Conservation (phyloP, 176 grass and related monocot genomes). For the Pharus latifolius region DNA sequence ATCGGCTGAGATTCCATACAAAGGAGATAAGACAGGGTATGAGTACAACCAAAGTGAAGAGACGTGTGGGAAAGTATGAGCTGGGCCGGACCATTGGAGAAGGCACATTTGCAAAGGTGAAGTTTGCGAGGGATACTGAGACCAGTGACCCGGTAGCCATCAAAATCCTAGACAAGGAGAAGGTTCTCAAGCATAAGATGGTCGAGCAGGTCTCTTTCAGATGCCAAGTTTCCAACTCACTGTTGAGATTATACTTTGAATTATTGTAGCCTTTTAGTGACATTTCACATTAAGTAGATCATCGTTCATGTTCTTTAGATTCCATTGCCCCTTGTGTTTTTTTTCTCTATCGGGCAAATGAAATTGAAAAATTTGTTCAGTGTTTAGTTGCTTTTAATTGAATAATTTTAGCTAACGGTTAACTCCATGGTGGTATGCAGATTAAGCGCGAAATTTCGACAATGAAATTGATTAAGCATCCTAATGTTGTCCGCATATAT, state of each 20-base stretch:
- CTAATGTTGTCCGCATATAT: conserved; percentile 79
- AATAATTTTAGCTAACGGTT: neutral
- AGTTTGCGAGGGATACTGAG: conserved; percentile 66
- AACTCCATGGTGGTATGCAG: conserved; percentile 35
- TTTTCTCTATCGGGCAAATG: neutral
- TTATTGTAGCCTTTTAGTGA: conserved; percentile 11
- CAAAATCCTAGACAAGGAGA: conserved; percentile 96
- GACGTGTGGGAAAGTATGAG: conserved; percentile 95
- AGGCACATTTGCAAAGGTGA: conserved; percentile 89
- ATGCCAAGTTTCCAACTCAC: neutral
- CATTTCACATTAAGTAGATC: conserved; percentile 9
- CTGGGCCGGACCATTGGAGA: conserved; percentile 89
- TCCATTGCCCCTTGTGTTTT: neutral
- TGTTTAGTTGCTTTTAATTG: neutral
- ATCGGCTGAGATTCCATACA: neutral
- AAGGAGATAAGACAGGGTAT: conserved; percentile 26
- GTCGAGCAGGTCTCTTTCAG: conserved; percentile 71
- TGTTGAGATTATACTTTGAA: neutral
- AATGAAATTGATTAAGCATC: conserved; percentile 98
- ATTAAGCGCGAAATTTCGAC: conserved; percentile 94
- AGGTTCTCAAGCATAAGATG: conserved; percentile 91
- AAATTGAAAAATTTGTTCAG: neutral
- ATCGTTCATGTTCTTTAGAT: neutral
- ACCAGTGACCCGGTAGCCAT: conserved; percentile 69
- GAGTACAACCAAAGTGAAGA: conserved; percentile 76